Base-by-base conservation (phyloP, 2,329 filamentous ascomycete species). In the Curvularia spicifera region DNA sequence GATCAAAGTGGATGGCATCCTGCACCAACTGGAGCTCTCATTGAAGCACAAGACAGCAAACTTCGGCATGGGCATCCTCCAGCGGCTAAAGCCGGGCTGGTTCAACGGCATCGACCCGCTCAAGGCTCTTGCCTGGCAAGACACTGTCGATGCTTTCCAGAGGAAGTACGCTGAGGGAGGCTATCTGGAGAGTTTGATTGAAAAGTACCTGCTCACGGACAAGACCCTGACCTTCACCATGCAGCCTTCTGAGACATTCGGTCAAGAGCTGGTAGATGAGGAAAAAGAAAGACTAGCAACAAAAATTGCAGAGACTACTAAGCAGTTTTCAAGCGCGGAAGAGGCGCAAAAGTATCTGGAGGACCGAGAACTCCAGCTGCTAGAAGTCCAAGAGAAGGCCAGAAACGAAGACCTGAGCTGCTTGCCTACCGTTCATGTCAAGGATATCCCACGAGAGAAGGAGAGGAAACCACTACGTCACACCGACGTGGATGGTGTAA, bases 1-100 rank as follows among this genome's bases (percentile, higher is more conserved):
- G 69, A 87, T 89, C 68, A 99, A 99, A 78, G 91, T 99, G 58
- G 91, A 97, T 63, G 95, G 95, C 2, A 90, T 96, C 63, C 83
- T 99, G 53, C 95, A 99, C 76, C 94, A 98, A 76, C 80, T 98
- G 4, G 95, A 99, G 74, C 84, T 99, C n/a, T 85, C 89, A 0
- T 80, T 98, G 48, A 97, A 97, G 79, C 93, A 99, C 80, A 98
- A 98, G 82, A 97, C 93, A 0, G 91, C 95, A 53, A 93, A 90
- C 70, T 99, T 99, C 72, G 95, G 95, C 13, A 91, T 97, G 83
- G 89, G 89, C 18, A 85, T 98, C 52, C 87, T 99, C 77, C 91
- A 97, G 68, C 87, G 94, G 42, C 83, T 97, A 7, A 91, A 96
- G 73, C 90, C 92, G 1, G 89, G 90, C 58, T 99, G 95, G 95